Base-by-base conservation (phyloP, 306 rosid genomes). In the Bauhinia variegata region DNA sequence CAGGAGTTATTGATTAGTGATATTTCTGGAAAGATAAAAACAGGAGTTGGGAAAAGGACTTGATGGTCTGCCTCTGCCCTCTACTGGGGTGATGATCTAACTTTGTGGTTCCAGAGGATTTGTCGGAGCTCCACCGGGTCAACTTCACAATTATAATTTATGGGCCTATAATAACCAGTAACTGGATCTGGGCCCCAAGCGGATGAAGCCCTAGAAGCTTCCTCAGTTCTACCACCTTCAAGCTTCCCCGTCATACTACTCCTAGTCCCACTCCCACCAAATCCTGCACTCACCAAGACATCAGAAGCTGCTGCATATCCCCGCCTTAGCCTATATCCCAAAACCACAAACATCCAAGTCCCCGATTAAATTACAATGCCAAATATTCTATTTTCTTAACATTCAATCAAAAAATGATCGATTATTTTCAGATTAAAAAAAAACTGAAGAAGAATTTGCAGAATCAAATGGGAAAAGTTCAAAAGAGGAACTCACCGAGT, bases 141-240 rank as follows among this genome's bases (percentile, higher is more conserved):
- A 23, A 79, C 72, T 48, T 84, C 85, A 11, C 66, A 39, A 0
- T 16, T 17, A 11, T 8, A 70, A 34, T 67, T 77, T 10, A 73
- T 68, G 65, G 92, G 89, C 65, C 84, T 81, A 31, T 84, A 81
- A 49, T 71, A 84, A 10, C 92, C 87, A 2, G 79, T 77, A 0
- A 71, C 70, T 11, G 92, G 89, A 38, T 84, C 84, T 0, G 87
- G 87, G 55, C 55, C 79, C 92, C 92, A 82, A 6, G 75, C 75
- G 1, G 76, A 67, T 0, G 85, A 51, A 16, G 75, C 58, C 48
- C 56, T 78, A 3, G 71, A 67, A 2, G 37, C 50, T 11, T 34
- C 68, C 7, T 48, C n/a, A n/a, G n/a, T n/a, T n/a, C n/a, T n/a
- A n/a, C n/a, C 10, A 15, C 70, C 85, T 48, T 75, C 84, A 2